A percentile compares a stretch with the other conserved stretches of the same genome.
phyloP scores from a whole-genome alignment of 1,284 basidiomycete genomes.

The Heterobasidion irregulare region DNA sequence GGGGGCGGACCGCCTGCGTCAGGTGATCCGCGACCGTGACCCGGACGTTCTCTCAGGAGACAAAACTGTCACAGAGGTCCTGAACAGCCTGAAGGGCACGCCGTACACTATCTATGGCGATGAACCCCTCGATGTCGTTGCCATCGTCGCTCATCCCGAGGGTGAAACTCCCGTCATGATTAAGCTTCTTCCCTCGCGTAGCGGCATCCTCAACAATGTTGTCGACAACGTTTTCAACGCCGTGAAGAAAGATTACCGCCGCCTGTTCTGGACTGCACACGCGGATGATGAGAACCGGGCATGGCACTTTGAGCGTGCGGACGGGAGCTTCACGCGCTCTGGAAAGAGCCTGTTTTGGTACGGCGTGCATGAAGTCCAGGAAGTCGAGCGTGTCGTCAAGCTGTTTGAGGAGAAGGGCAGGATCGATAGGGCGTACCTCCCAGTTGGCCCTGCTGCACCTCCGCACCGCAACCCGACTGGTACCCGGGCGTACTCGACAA shows the following conservation, averaged over 20 bases:
- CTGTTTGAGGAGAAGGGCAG: constrained; percentile 82
- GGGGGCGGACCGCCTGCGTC: constrained; percentile 88
- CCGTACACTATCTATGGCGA: constrained; percentile 97
- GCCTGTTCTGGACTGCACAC: constrained; percentile 94
- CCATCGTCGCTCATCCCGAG: constrained; percentile 88
- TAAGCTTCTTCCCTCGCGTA: constrained; percentile 84
- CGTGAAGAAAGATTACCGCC: constrained; percentile 91
- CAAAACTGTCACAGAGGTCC: constrained; percentile 85
- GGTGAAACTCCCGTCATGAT: constrained; percentile 89
- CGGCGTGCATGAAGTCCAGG: constrained; percentile 85
- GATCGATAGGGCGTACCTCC: constrained; percentile 77
- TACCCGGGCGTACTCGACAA: constrained; percentile 67
- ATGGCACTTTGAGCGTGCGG: constrained; percentile 99
- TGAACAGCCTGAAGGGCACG: constrained; percentile 71
- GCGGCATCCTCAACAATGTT: constrained; percentile 89
- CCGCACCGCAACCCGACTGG: constrained; percentile 44
- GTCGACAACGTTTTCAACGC: constrained; percentile 96
- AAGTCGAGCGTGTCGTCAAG: constrained; percentile 84
- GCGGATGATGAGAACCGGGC: constrained; percentile 93
- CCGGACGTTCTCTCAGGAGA: constrained; percentile 83
- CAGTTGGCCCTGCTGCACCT: constrained; percentile 78
- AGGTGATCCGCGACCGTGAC: constrained; percentile 91
- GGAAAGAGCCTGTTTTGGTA: constrained; percentile 97
- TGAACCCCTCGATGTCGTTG: constrained; percentile 93
- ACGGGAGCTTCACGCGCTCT: constrained; percentile 94